Evolutionary conservation across 2,329 filamentous ascomycete species (phyloP).

Genomic region (Fusarium sulawesiense): DNA sequence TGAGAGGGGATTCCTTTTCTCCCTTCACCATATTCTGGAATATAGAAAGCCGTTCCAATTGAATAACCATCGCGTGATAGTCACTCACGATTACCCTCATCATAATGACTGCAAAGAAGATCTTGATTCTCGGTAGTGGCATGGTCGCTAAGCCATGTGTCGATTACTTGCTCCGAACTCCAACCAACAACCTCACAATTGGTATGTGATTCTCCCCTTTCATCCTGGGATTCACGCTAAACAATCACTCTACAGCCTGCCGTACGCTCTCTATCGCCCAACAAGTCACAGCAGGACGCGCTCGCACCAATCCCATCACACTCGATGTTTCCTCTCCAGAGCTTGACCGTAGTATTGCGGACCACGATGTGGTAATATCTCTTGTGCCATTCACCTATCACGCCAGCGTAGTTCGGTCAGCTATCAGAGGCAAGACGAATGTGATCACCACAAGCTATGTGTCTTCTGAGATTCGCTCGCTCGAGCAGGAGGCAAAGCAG

Average conservation of each 20-base stretch:
- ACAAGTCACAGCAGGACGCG: background rate
- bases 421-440: background rate
- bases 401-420: background rate
- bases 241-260: background rate
- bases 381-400: background rate
- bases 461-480: background rate
- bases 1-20: background rate
- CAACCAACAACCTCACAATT: background rate
- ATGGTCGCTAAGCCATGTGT: background rate
- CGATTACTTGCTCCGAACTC: background rate
- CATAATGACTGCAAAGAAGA: background rate
- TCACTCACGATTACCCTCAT: background rate
- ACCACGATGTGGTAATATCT: background rate
- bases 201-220: background rate
- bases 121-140: background rate
- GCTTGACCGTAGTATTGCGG: background rate
- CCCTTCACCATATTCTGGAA: background rate
- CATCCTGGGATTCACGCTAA: rapidly evolving
- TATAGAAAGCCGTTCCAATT: background rate
- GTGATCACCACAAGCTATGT: background rate
- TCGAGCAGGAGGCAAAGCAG: background rate
- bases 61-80: background rate
- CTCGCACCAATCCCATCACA: background rate
- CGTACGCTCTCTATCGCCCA: background rate
- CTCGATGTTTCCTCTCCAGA: background rate